Percentiles rank a stretch among this genome's conserved stretches.
phyloP scores from a whole-genome alignment of 106 monocot species.

The Chionographis japonica region DNA sequence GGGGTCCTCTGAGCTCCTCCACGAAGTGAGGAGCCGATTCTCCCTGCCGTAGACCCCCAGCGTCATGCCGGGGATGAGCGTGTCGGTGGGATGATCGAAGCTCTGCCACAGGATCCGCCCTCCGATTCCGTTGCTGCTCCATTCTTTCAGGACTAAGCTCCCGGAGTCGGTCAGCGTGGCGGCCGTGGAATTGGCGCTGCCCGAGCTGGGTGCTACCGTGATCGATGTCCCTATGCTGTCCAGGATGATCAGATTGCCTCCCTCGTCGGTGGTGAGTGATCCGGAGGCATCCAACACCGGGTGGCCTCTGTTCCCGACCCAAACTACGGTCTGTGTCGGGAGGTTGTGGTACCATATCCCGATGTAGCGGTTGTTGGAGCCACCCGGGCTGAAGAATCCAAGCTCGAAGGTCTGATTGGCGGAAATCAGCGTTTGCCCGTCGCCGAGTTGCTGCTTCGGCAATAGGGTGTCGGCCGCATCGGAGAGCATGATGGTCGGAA shows the following conservation, averaged over 20 bases:
- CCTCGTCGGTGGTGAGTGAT: slow-evolving; percentile 1
- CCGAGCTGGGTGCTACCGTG: not conserved
- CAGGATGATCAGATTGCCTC: slow-evolving; percentile 5
- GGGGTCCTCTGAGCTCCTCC: slow-evolving; percentile 14
- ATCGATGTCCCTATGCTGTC: slow-evolving; percentile 8
- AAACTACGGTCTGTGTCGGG: not conserved
- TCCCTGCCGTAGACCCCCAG: slow-evolving; percentile 1
- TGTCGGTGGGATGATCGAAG: slow-evolving; percentile 36
- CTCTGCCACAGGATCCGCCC: slow-evolving; percentile 27
- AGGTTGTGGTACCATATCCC: slow-evolving; percentile 25
- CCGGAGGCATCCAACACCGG: slow-evolving; percentile 15
- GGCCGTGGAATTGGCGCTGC: not conserved
- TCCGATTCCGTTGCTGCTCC: not conserved
- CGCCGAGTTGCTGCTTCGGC: slow-evolving; percentile 2
- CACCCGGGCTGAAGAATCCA: slow-evolving; percentile 28
- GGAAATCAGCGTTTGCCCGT: slow-evolving; percentile 22
- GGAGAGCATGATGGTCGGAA: too few species aligned
- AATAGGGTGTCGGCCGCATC: slow-evolving; percentile 11
- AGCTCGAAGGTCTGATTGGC: slow-evolving; percentile 13
- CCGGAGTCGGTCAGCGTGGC: slow-evolving; percentile 18
- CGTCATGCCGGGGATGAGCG: slow-evolving; percentile 36
- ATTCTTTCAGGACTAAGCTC: slow-evolving; percentile 17
- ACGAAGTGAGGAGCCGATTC: slow-evolving; percentile 24
- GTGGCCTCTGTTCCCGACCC: slow-evolving; percentile 31
- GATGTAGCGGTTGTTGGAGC: slow-evolving; percentile 12